These are phyloP conservation scores for Chrysosporium keratinophilum DNA, from an alignment of 2,329 filamentous ascomycete species.

Conservation along the genomic window DNA sequence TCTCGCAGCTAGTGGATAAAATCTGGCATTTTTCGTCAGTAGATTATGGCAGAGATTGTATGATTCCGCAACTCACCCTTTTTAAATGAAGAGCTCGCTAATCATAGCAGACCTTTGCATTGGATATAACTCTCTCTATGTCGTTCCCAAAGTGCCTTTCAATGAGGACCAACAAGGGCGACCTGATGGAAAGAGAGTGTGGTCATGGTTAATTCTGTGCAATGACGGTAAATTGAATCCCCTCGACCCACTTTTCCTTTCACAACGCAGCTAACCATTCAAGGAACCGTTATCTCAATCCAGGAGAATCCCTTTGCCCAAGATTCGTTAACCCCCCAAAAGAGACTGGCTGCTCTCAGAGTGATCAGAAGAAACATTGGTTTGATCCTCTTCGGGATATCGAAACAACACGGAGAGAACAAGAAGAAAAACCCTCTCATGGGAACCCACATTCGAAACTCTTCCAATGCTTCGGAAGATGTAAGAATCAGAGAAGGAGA, in stretches of 20 bases:
- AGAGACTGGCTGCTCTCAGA: conserved; percentile 24
- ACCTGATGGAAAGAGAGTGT: conserved; percentile 47
- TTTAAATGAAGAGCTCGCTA: neutral
- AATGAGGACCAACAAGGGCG: conserved; percentile 24
- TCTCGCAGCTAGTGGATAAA: conserved; percentile 53
- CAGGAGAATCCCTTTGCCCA: conserved; percentile 49
- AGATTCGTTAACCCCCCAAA: conserved; percentile 26
- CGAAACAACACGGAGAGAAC: conserved; percentile 40
- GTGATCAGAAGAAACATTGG: conserved; percentile 47
- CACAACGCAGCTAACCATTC: conserved; percentile 10
- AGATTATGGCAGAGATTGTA: conserved; percentile 56
- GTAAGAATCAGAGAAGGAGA: conserved; percentile 38
- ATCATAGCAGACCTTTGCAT: conserved; percentile 51
- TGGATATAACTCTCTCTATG: conserved; percentile 53
- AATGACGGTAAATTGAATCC: conserved; percentile 44
- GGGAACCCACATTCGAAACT: conserved; percentile 37
- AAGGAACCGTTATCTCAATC: conserved; percentile 59
- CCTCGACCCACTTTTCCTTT: neutral
- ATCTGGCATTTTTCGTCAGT: conserved; percentile 69
- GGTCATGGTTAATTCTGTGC: conserved; percentile 62
- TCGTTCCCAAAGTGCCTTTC: conserved; percentile 39
- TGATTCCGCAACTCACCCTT: conserved; percentile 13
- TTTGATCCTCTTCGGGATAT: conserved; percentile 53
- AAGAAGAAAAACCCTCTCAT: conserved; percentile 43
- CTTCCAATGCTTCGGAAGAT: conserved; percentile 24